These are phyloP conservation scores for Hanseniaspora gamundiae DNA, from an alignment of 1,139 yeast genomes.

Conservation along the genomic window DNA sequence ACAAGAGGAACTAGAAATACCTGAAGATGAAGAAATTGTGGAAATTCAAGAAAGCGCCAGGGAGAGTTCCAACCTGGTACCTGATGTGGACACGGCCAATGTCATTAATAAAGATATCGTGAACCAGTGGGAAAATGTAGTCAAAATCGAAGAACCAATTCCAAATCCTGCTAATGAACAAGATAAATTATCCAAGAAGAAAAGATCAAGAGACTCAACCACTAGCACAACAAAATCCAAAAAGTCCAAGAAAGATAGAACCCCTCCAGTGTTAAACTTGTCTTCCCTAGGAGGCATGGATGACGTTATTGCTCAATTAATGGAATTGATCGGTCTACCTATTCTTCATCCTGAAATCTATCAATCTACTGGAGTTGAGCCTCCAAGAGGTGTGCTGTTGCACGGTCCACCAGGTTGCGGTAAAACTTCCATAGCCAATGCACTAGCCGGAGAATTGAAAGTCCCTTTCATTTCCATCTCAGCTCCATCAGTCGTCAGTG, in stretches of 20 bases:
- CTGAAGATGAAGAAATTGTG: conserved; percentile 19
- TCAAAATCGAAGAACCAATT: conserved; percentile 13
- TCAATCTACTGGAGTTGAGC: conserved; percentile 78
- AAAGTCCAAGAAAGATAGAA: conserved; percentile 38
- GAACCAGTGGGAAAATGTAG: conserved; percentile 44
- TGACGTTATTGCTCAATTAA: conserved; percentile 64
- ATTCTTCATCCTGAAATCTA: conserved; percentile 89
- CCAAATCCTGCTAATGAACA: conserved; percentile 13
- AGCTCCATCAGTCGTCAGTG: conserved; percentile 94
- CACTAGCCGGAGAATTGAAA: conserved; percentile 86
- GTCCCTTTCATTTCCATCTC: conserved; percentile 86
- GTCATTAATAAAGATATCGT: conserved; percentile 63
- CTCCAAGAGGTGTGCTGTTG: conserved; percentile 88
- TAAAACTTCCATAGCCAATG: conserved; percentile 90
- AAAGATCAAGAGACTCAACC: conserved; percentile 23
- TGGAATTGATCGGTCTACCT: conserved; percentile 87
- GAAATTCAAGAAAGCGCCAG: conserved; percentile 25
- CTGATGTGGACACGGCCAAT: conserved; percentile 45
- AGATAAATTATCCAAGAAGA: conserved; percentile 26
- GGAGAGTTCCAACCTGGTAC: conserved; percentile 39
- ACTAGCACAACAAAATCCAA: conserved; percentile 20
- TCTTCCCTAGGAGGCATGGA: conserved; percentile 85
- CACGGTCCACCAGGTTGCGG: conserved; percentile 99
- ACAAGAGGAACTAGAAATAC: conserved; percentile 32
- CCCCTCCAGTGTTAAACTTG: conserved; percentile 58